Conservation (phyloP, 495 filamentous ascomycete species). For the Hyphodiscus hymeniophilus region DNA sequence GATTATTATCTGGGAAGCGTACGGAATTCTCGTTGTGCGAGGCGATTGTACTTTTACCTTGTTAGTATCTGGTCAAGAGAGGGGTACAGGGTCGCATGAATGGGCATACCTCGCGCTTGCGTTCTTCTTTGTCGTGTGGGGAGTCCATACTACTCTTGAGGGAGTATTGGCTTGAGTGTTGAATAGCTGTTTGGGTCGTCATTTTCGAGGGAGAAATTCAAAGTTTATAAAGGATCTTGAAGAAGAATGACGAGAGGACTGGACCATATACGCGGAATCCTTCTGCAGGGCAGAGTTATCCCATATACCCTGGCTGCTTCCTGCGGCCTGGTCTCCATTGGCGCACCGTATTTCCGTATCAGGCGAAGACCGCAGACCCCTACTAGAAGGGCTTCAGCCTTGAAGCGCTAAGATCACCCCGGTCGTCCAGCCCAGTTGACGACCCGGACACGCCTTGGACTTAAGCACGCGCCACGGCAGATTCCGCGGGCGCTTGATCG, state of each 20-base stretch:
- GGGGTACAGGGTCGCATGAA: too few relatives aligned
- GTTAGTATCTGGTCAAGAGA: neutral
- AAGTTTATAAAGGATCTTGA: slow-evolving; percentile 3
- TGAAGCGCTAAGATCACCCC: slow-evolving; percentile 7
- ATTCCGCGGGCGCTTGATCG: neutral
- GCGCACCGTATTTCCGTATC: slow-evolving; percentile 6
- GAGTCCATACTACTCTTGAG: slow-evolving; percentile 18
- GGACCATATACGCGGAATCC: slow-evolving; percentile 3
- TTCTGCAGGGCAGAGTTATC: slow-evolving; percentile 13
- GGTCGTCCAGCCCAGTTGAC: neutral
- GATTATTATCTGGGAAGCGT: slow-evolving; percentile 4
- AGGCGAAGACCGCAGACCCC: neutral
- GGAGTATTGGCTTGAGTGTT: slow-evolving; percentile 15
- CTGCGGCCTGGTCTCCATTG: slow-evolving; percentile 9
- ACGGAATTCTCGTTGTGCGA: slow-evolving; percentile 29
- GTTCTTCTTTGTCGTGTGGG: slow-evolving; percentile 24
- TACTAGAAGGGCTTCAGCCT: slow-evolving; percentile 10
- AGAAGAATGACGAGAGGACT: neutral
- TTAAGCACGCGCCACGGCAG: neutral
- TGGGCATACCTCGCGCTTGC: slow-evolving; percentile 24
- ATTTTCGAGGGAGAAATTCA: slow-evolving; percentile 1
- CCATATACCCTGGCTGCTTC: slow-evolving; percentile 16
- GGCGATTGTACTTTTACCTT: slow-evolving; percentile 22
- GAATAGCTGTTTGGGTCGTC: slow-evolving; percentile 7
- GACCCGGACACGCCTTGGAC: neutral